Conservation (phyloP, 1,284 basidiomycete species). For the Rhodotorula mucilaginosa region DNA sequence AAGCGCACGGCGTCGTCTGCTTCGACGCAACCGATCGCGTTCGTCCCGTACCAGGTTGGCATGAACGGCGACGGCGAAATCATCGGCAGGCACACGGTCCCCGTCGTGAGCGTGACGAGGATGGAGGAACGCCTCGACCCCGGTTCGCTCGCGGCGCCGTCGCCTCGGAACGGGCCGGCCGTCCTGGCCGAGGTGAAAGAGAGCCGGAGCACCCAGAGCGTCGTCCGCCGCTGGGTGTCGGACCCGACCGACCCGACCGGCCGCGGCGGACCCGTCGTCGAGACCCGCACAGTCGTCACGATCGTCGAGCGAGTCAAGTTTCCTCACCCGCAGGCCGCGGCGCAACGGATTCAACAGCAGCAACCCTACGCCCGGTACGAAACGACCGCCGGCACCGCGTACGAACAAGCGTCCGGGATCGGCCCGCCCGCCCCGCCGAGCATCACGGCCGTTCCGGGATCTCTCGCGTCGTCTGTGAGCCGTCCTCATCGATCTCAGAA, state of each 20-base stretch:
- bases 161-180: neutral
- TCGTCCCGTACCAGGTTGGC: neutral
- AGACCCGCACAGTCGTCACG: slow-evolving; percentile 37
- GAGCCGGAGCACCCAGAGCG: slow-evolving; percentile 29
- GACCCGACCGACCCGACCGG: slow-evolving; percentile 11
- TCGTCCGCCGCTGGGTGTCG: slow-evolving; percentile 30
- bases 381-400: neutral
- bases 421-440: slow-evolving; percentile 4
- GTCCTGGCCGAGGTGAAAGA: slow-evolving; percentile 26
- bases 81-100: slow-evolving; percentile 22
- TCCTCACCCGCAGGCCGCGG: neutral
- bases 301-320: slow-evolving; percentile 39
- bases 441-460: neutral
- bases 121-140: slow-evolving; percentile 22
- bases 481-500: neutral
- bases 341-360: neutral
- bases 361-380: neutral
- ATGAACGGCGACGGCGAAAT: slow-evolving; percentile 9
- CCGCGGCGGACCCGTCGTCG: slow-evolving; percentile 31
- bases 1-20: neutral
- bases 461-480: neutral
- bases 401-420: neutral
- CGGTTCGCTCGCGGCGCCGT: slow-evolving; percentile 15
- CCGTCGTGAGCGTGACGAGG: slow-evolving; percentile 7
- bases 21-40: neutral